Conservation (phyloP, 495 filamentous ascomycete species). For the Talaromyces wortmannii region DNA sequence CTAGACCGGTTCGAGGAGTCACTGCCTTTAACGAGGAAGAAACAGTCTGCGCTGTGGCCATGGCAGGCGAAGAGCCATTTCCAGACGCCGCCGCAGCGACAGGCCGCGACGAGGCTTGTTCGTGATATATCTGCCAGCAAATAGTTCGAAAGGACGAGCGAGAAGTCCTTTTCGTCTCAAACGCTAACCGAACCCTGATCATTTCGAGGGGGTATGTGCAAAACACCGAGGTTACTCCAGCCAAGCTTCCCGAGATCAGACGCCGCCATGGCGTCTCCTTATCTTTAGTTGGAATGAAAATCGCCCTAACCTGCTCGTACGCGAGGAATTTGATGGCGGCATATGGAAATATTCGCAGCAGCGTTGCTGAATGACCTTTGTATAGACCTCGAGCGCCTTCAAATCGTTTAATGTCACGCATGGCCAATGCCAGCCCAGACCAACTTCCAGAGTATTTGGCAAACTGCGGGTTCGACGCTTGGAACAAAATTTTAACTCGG, state of each 20-base stretch:
- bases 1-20: conserved; percentile 58
- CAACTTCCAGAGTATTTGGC: conserved; percentile 85
- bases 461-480: conserved; percentile 90
- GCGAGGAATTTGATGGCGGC: conserved; percentile 96
- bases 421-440: conserved; percentile 68
- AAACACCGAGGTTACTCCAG: conserved; percentile 86
- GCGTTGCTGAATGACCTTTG: conserved; percentile 87
- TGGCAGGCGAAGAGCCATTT: conserved; percentile 13
- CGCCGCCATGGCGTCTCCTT: conserved; percentile 78
- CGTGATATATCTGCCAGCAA: conserved; percentile 77
- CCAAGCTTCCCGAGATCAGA: conserved; percentile 69
- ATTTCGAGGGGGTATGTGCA: conserved; percentile 94
- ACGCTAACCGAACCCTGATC: conserved; percentile 85
- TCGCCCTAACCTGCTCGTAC: conserved; percentile 85
- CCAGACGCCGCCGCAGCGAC: conserved; percentile 7
- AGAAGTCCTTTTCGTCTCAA: conserved; percentile 71
- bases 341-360: conserved; percentile 94
- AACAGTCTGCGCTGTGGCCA: conserved; percentile 24
- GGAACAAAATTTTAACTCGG: conserved; percentile 97
- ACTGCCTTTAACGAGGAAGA: conserved; percentile 31
- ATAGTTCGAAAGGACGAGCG: conserved; percentile 63
- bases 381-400: conserved; percentile 75
- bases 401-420: conserved; percentile 70
- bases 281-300: conserved; percentile 59
- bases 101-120: conserved; percentile 40